A percentile compares a stretch with the other conserved stretches of the same genome.
phyloP scores from a whole-genome alignment of 2,329 filamentous ascomycete species.

The Diaporthe helianthi region DNA sequence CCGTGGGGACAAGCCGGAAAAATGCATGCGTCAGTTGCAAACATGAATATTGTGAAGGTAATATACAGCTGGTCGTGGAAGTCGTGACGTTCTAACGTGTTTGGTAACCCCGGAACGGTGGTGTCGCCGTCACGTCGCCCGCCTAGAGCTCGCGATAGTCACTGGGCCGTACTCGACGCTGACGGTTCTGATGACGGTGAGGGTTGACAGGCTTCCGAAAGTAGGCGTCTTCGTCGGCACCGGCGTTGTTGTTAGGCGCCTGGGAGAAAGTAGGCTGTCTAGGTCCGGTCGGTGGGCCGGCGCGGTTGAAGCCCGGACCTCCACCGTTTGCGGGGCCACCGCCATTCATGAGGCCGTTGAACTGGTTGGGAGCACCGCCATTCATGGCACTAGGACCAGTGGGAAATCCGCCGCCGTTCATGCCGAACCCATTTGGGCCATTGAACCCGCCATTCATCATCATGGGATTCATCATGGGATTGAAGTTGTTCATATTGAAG shows the following conservation, averaged over 20 bases:
- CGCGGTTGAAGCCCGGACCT: constrained; percentile 40
- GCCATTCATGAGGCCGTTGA: constrained; percentile 41
- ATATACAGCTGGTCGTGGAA: constrained; percentile 7
- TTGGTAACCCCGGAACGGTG: constrained; percentile 13
- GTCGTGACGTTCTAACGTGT: constrained; percentile 9
- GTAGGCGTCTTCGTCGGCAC: constrained; percentile 82
- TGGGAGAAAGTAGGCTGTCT: constrained; percentile 31
- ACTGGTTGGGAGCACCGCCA: constrained; percentile 37
- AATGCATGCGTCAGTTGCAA: neutral
- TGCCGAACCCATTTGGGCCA: constrained; percentile 40
- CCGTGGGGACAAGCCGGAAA: neutral
- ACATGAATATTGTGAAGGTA: neutral
- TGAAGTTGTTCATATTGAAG: constrained; percentile 42
- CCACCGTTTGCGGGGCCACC: constrained; percentile 41
- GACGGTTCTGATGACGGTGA: constrained; percentile 83
- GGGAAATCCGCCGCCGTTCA: constrained; percentile 39
- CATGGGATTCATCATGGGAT: constrained; percentile 43
- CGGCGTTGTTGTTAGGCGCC: constrained; percentile 44
- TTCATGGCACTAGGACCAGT: constrained; percentile 42
- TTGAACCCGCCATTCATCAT: constrained; percentile 44
- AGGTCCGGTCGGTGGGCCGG: constrained; percentile 33
- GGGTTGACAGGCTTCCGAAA: constrained; percentile 96
- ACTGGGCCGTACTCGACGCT: constrained; percentile 80
- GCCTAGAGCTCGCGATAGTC: constrained; percentile 84
- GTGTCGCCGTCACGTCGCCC: constrained; percentile 22